phyloP scores from a whole-genome alignment of 768 basidiomycete genomes.

The Amanita pseudoporphyria region DNA sequence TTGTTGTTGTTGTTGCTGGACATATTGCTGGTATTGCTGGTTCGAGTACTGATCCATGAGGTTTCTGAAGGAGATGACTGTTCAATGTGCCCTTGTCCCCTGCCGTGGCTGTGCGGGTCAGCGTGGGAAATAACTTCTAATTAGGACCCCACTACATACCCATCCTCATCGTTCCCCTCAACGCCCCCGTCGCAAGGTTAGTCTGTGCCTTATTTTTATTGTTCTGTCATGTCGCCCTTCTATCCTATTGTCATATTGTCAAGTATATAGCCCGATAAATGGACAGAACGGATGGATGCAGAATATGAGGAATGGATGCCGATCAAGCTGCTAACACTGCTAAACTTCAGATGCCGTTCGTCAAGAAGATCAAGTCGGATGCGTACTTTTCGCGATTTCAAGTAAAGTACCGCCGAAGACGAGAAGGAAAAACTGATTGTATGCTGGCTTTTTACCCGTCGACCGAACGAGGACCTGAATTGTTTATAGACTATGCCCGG shows the following conservation, averaged over 20 bases:
- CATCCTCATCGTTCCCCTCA: slow-evolving; percentile 18
- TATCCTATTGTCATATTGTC: background rate
- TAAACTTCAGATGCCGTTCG: slow-evolving; percentile 74
- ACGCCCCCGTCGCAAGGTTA: slow-evolving; percentile 32
- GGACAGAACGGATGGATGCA: slow-evolving; percentile 20
- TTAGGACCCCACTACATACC: background rate
- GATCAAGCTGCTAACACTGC: slow-evolving; percentile 4
- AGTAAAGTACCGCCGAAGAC: slow-evolving; percentile 95
- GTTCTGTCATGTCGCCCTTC: background rate
- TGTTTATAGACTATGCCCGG: slow-evolving; percentile 82
- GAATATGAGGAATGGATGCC: slow-evolving; percentile 22
- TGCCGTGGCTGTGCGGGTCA: background rate
- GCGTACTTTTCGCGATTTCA: slow-evolving; percentile 98
- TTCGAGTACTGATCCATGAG: slow-evolving; percentile 35
- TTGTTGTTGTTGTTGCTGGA: slow-evolving; percentile 46
- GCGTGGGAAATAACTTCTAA: slow-evolving; percentile 6
- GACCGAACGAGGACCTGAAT: slow-evolving; percentile 9
- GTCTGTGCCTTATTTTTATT: slow-evolving; percentile 10
- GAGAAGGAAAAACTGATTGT: slow-evolving; percentile 99
- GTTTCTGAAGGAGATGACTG: slow-evolving; percentile 11
- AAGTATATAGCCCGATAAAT: background rate
- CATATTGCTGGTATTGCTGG: slow-evolving; percentile 40
- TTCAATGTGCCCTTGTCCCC: too few species aligned
- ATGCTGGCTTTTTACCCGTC: slow-evolving; percentile 17
- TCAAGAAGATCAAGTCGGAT: slow-evolving; percentile 93